phyloP scores from a whole-genome alignment of 768 basidiomycete species.

The Hemileccinum rubropunctum region DNA sequence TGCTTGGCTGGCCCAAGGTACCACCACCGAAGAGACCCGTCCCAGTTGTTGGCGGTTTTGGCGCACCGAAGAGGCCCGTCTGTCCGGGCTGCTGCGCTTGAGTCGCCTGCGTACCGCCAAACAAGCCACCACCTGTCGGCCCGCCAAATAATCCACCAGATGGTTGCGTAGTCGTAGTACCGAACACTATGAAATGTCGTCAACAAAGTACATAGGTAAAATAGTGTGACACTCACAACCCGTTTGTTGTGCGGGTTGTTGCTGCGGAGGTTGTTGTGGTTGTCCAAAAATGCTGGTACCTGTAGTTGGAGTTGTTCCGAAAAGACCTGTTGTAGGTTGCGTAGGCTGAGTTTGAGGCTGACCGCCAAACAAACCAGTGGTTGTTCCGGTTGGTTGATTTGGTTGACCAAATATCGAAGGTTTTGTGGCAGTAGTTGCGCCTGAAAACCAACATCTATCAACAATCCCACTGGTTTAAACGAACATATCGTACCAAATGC shows the following conservation, averaged over 20 bases:
- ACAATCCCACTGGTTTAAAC: conserved; percentile 1
- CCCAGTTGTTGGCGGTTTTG: conserved; percentile 33
- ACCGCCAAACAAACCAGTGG: conserved; percentile 32
- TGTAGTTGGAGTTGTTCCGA: conserved; percentile 26
- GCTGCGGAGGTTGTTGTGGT: conserved; percentile 29
- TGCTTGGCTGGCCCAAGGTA: conserved; percentile 42
- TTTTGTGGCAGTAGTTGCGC: conserved; percentile 37
- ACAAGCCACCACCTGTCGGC: conserved; percentile 34
- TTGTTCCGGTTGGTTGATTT: conserved; percentile 36
- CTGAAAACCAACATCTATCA: conserved; percentile 17
- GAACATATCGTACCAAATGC: conserved; percentile 43
- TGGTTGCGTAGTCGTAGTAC: conserved; percentile 29
- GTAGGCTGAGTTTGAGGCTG: conserved; percentile 27
- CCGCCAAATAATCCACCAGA: conserved; percentile 38
- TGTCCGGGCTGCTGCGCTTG: conserved; percentile 38
- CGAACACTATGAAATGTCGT: conserved; percentile 34
- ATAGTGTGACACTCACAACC: conserved; percentile 30
- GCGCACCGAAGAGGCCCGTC: conserved; percentile 27
- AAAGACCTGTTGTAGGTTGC: conserved; percentile 26
- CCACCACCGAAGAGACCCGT: conserved; percentile 50
- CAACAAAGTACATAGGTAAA: neutral
- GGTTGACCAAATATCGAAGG: conserved; percentile 50
- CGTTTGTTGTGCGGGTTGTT: conserved; percentile 39
- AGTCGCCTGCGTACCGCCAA: conserved; percentile 32
- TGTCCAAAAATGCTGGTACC: conserved; percentile 34